Percentiles rank a stretch among this genome's conserved stretches.
phyloP scores from a whole-genome alignment of 176 grass and related monocot species.

The Oropetium thomaeum region DNA sequence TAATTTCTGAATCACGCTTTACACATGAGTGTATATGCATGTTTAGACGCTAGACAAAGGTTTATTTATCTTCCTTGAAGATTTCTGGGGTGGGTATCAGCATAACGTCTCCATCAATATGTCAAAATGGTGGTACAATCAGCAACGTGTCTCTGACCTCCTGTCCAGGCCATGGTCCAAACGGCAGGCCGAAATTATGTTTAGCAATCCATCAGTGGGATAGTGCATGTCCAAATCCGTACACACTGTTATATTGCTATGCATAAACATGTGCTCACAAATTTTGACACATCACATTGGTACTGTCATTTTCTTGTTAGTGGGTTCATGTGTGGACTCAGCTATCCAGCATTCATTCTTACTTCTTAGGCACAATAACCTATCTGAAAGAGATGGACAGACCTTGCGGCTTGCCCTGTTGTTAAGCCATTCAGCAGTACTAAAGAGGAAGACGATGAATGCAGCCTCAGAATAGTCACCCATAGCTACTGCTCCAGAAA shows the following conservation, averaged over 20 bases:
- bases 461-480: slow-evolving; percentile 84
- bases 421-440: slow-evolving; percentile 91
- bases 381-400: slow-evolving; percentile 17
- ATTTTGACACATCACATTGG: not conserved
- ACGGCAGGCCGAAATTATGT: slow-evolving; percentile 26
- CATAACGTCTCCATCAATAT: slow-evolving; percentile 4
- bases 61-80: not conserved
- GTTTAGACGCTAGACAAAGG: slow-evolving; percentile 19
- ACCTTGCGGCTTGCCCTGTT: slow-evolving; percentile 83
- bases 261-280: slow-evolving; percentile 13
- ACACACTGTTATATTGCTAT: not conserved
- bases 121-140: slow-evolving; percentile 23
- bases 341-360: not conserved
- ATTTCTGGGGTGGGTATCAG: slow-evolving; percentile 4
- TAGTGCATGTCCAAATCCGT: slow-evolving; percentile 24
- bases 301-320: slow-evolving; percentile 19
- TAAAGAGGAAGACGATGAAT: slow-evolving; percentile 91
- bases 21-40: slow-evolving; percentile 29
- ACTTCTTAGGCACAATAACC: slow-evolving; percentile 17
- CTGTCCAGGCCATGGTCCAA: not conserved
- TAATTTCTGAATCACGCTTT: slow-evolving; percentile 13
- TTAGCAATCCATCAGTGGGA: slow-evolving; percentile 22
- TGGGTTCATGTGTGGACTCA: slow-evolving; percentile 16
- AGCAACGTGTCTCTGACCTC: not conserved
- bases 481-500: slow-evolving; percentile 85